Conservation (phyloP, 73 alveolate species). For the Urostyla sp. region DNA sequence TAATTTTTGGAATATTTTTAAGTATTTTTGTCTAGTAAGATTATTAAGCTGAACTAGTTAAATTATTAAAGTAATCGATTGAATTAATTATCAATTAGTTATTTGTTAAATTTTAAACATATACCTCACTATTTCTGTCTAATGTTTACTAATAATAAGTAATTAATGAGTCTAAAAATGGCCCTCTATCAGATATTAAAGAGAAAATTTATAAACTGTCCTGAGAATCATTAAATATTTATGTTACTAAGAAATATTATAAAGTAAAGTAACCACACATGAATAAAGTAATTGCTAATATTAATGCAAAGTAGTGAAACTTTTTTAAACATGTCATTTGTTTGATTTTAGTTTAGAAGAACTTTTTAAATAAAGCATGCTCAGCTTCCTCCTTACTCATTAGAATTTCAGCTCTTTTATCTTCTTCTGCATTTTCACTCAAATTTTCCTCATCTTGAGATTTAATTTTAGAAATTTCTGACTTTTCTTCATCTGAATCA, state of each 20-base stretch:
- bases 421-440: constrained; percentile 57
- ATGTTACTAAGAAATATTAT: constrained; percentile 29
- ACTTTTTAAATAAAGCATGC: constrained; percentile 36
- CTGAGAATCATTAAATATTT: constrained; percentile 32
- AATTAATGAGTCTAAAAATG: constrained; percentile 28
- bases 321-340: constrained; percentile 51
- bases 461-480: constrained; percentile 7
- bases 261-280: constrained; percentile 54
- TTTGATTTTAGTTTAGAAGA: constrained; percentile 39
- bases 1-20: constrained; percentile 18
- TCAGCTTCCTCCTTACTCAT: constrained; percentile 51
- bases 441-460: constrained; percentile 16
- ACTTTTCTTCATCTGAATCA: constrained; percentile 24
- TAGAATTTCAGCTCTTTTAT: constrained; percentile 37
- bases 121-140: constrained; percentile 14
- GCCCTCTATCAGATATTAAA: constrained; percentile 37
- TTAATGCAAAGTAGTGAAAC: constrained; percentile 19
- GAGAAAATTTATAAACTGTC: constrained; percentile 24
- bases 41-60: neutral
- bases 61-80: constrained; percentile 13
- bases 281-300: constrained; percentile 3
- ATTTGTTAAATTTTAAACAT: neutral
- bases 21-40: neutral
- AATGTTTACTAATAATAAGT: constrained; percentile 12
- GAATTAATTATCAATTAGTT: neutral